Evolutionary conservation across 495 filamentous ascomycete species (phyloP).

Genomic region (Clavariopsis aquatica): DNA sequence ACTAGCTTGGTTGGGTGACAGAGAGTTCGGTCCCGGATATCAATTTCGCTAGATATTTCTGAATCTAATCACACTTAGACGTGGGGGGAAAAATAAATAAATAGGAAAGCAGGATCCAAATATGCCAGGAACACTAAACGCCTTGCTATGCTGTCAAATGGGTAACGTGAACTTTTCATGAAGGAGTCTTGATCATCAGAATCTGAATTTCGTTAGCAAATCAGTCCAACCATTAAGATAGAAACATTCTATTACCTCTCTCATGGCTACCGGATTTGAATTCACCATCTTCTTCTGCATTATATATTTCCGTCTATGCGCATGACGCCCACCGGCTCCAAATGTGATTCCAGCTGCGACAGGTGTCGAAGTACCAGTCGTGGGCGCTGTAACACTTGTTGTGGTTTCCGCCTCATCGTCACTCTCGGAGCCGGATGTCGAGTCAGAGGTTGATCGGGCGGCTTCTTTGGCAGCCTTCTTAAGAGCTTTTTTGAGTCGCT

Average conservation of each 20-base stretch:
- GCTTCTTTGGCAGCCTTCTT: constrained; percentile 34
- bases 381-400: constrained; percentile 21
- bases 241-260: constrained; percentile 58
- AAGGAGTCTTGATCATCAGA: constrained; percentile 32
- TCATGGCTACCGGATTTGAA: constrained; percentile 69
- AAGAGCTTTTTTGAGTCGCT: constrained; percentile 48
- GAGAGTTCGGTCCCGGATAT: no score
- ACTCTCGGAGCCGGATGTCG: neutral
- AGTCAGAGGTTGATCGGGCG: constrained; percentile 7
- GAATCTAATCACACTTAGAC: no score
- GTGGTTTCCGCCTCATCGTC: constrained; percentile 26
- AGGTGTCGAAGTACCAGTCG: constrained; percentile 22
- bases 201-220: constrained; percentile 22
- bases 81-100: no score
- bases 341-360: constrained; percentile 37
- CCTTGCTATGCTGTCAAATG: constrained; percentile 24
- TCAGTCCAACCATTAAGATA: neutral
- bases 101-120: neutral
- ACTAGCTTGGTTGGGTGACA: no score
- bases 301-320: constrained; percentile 70
- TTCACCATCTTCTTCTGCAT: constrained; percentile 75
- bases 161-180: neutral
- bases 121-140: constrained; percentile 8
- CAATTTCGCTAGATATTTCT: no score
- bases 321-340: constrained; percentile 53